A percentile compares a stretch with the other conserved stretches of the same genome.
These are phyloP conservation scores for Globisporangium barbulae DNA, from an alignment of 352 stramenopile species.

Conservation along the genomic window DNA sequence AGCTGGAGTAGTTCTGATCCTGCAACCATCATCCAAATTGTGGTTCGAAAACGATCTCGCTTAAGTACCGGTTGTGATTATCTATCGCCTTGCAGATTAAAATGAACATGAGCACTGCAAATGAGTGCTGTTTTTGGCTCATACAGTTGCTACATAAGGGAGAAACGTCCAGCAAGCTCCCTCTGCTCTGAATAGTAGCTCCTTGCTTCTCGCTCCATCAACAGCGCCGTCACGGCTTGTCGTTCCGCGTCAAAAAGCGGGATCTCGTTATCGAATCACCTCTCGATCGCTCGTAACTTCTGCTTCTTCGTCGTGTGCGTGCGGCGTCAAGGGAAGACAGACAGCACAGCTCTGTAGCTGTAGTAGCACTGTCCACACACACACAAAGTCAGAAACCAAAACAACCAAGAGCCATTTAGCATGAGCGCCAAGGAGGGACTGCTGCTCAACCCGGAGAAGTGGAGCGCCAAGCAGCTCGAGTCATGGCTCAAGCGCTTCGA, in stretches of 20 bases:
- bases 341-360: neutral
- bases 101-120: neutral
- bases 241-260: neutral
- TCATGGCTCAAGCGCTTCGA: slow-evolving; percentile 77
- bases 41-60: neutral
- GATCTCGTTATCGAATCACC: neutral
- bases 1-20: neutral
- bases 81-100: neutral
- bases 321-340: neutral
- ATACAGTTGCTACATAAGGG: neutral
- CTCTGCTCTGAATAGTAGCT: neutral
- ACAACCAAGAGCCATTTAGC: slow-evolving; percentile 40
- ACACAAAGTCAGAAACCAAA: too few species aligned
- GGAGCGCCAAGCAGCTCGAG: slow-evolving; percentile 75
- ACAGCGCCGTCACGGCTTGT: neutral
- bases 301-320: neutral
- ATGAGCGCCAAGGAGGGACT: slow-evolving; percentile 91
- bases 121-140: neutral
- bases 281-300: neutral
- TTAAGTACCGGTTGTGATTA: neutral
- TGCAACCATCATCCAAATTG: neutral
- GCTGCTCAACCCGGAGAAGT: slow-evolving; percentile 76
- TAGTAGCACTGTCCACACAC: neutral
- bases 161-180: neutral
- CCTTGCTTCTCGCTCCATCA: neutral